Evolutionary conservation across 345 rosid genomes (phyloP).

Genomic region (Viola odorata): DNA sequence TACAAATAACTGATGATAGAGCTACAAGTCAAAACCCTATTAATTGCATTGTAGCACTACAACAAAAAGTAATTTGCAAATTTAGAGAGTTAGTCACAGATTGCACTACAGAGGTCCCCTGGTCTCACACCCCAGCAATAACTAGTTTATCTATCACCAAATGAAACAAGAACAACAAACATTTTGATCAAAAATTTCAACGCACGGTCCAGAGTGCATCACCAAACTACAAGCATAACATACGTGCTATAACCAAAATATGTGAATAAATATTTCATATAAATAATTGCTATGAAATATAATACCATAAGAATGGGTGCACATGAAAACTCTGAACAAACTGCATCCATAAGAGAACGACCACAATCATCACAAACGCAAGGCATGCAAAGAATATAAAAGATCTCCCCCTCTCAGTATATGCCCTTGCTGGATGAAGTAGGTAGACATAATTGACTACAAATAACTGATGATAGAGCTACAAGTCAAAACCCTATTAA

Average conservation of each 20-base stretch:
- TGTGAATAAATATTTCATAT: not conserved
- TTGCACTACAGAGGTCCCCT: not conserved
- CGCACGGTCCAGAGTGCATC: not conserved
- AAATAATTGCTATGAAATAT: slow-evolving; percentile 1
- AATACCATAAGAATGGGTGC: slow-evolving; percentile 84
- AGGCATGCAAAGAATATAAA: slow-evolving; percentile 52
- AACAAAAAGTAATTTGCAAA: not conserved
- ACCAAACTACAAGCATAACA: not conserved
- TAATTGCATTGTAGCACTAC: not conserved
- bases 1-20: not conserved
- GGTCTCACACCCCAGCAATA: not conserved
- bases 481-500: not conserved
- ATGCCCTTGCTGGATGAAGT: slow-evolving; percentile 17
- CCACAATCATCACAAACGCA: slow-evolving; percentile 33
- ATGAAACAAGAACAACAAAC: not conserved
- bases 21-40: not conserved
- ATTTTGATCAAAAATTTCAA: not conserved
- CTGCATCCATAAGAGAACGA: slow-evolving; percentile 83
- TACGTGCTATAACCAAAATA: not conserved
- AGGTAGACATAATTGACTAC: not conserved
- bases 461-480: not conserved
- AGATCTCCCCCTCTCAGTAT: slow-evolving; percentile 42
- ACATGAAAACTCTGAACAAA: slow-evolving; percentile 62
- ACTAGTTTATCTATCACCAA: not conserved
- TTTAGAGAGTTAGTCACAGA: not conserved